Conservation (phyloP, 2,329 filamentous ascomycete species). For the Cladosporium colombiae region DNA sequence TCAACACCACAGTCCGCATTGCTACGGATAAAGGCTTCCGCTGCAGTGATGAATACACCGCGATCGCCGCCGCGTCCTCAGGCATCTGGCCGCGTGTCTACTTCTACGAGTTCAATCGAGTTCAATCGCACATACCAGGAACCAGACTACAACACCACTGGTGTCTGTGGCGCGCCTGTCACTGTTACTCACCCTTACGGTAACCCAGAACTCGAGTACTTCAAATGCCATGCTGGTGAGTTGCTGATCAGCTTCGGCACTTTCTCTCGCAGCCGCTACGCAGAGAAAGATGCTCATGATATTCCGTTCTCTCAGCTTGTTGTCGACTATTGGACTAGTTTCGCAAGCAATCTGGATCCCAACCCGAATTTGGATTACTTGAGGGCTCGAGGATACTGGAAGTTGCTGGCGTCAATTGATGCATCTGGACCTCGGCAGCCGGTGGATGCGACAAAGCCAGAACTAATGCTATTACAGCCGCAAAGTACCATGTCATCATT, state of each 20-base stretch:
- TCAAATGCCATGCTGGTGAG: slow-evolving; percentile 47
- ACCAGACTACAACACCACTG: slow-evolving; percentile 25
- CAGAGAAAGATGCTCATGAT: background rate
- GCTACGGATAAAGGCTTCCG: slow-evolving; percentile 38
- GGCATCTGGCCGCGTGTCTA: slow-evolving; percentile 38
- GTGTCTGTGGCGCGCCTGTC: slow-evolving; percentile 34
- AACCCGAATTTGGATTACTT: background rate
- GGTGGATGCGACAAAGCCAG: background rate
- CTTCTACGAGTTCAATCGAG: slow-evolving; percentile 43
- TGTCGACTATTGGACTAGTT: background rate
- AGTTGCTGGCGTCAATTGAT: background rate
- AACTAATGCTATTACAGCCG: background rate
- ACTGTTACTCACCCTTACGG: slow-evolving; percentile 36
- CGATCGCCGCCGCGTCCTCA: slow-evolving; percentile 38
- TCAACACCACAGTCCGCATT: slow-evolving; percentile 40
- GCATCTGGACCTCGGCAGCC: background rate
- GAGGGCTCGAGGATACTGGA: background rate
- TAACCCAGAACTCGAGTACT: slow-evolving; percentile 43
- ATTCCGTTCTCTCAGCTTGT: background rate
- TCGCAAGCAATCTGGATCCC: background rate
- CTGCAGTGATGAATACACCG: slow-evolving; percentile 41
- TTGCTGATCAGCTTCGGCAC: slow-evolving; percentile 43
- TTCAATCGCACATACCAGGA: slow-evolving; percentile 47
- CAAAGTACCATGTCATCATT: background rate
- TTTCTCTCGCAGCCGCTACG: background rate